A percentile compares a stretch with the other conserved stretches of the same genome.
These are phyloP conservation scores for Dendrobium nobile DNA, from an alignment of 106 monocot species.

Conservation along the genomic window DNA sequence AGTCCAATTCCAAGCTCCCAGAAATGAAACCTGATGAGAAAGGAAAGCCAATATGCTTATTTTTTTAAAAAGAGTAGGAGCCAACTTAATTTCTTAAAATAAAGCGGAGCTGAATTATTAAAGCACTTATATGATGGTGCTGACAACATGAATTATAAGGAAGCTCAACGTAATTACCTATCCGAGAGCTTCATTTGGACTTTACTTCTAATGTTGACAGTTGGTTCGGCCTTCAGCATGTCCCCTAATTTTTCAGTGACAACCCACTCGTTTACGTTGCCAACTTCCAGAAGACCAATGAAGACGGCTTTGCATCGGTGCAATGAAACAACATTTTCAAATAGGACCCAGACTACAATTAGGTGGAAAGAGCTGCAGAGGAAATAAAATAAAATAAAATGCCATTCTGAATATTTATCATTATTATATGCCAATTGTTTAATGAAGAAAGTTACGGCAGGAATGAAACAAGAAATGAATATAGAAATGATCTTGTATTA, in stretches of 20 bases:
- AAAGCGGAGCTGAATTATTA: not conserved
- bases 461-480: too few species aligned
- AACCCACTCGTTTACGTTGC: conserved; percentile 36
- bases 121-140: not conserved
- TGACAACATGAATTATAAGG: not conserved
- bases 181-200: conserved; percentile 7
- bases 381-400: not conserved
- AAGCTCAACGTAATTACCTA: conserved; percentile 3
- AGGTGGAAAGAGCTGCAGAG: conserved; percentile 29
- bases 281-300: conserved; percentile 23
- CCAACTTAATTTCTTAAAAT: too few species aligned
- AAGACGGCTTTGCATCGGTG: conserved; percentile 33
- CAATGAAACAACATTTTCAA: conserved; percentile 39
- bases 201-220: not conserved
- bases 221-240: conserved; percentile 7
- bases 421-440: not conserved
- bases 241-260: conserved; percentile 37
- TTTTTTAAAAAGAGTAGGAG: too few species aligned
- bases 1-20: conserved; percentile 9
- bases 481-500: too few species aligned
- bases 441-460: too few species aligned
- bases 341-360: conserved; percentile 30
- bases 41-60: not conserved
- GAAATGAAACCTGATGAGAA: conserved; percentile 14
- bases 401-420: not conserved